Conservation (phyloP, 2,329 filamentous ascomycete genomes). For the Coniochaeta sp. region DNA sequence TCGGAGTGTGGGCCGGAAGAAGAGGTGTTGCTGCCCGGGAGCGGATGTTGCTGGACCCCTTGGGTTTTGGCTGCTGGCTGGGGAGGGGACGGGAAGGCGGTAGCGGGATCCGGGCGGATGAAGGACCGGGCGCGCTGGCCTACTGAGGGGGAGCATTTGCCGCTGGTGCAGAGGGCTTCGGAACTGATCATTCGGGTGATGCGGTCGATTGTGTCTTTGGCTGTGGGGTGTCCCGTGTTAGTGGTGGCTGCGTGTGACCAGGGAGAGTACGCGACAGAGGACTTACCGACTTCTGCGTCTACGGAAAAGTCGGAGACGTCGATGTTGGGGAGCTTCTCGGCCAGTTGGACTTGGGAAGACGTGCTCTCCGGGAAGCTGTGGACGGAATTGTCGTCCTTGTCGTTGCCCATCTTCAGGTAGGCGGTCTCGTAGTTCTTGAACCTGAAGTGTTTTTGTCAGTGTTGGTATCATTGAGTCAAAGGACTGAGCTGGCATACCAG, state of each 20-base stretch:
- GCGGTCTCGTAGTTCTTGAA: slow-evolving; percentile 35
- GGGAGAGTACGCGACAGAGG: background rate
- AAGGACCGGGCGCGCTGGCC: slow-evolving; percentile 9
- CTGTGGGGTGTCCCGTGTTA: slow-evolving; percentile 8
- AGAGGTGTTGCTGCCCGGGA: no score
- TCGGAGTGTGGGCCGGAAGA: slow-evolving; percentile 19
- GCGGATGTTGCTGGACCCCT: no score
- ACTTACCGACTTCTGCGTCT: slow-evolving; percentile 27
- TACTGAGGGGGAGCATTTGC: slow-evolving; percentile 4
- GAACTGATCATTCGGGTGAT: slow-evolving; percentile 26
- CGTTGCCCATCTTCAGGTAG: slow-evolving; percentile 15
- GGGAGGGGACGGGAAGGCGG: slow-evolving; percentile 7
- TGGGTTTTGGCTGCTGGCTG: no score
- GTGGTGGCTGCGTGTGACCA: background rate
- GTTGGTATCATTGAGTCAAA: background rate
- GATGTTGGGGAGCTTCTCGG: slow-evolving; percentile 10
- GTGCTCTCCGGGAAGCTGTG: slow-evolving; percentile 19
- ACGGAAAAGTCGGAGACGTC: slow-evolving; percentile 11
- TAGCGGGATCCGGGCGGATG: slow-evolving; percentile 8
- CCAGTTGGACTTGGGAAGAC: slow-evolving; percentile 16
- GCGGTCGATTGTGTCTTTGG: slow-evolving; percentile 23
- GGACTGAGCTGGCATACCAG: slow-evolving; percentile 25
- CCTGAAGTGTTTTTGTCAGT: slow-evolving; percentile 19
- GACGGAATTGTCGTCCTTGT: slow-evolving; percentile 19
- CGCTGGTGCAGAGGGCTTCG: slow-evolving; percentile 18